phyloP scores from a whole-genome alignment of 192 early-diverging fungal genomes.

The Allomyces macrogynus region DNA sequence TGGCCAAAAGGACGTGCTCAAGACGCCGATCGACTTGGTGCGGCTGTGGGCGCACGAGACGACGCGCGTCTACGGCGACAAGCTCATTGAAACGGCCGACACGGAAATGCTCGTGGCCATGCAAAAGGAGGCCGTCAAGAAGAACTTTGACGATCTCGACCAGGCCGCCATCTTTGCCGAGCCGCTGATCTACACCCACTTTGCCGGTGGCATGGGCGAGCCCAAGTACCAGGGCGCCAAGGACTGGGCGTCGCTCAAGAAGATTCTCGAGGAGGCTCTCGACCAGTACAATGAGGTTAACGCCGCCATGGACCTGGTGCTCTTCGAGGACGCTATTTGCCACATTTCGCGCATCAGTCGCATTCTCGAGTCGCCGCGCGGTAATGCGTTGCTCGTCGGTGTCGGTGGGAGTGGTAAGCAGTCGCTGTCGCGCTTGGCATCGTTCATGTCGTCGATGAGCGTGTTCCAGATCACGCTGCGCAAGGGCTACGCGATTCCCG shows the following conservation, averaged over 20 bases:
- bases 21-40: conserved; percentile 58
- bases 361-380: conserved; percentile 91
- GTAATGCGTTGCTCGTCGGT: conserved; percentile 93
- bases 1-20: conserved; percentile 65
- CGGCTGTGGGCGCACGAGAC: conserved; percentile 97
- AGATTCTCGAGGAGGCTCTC: conserved; percentile 81
- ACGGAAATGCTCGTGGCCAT: conserved; percentile 31
- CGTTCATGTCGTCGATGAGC: conserved; percentile 95
- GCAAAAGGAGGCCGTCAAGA: conserved; percentile 82
- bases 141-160: conserved; percentile 59
- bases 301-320: conserved; percentile 81
- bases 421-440: conserved; percentile 89
- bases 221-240: conserved; percentile 82
- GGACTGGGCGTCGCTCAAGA: conserved; percentile 65
- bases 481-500: conserved; percentile 78
- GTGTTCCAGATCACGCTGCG: conserved; percentile 96
- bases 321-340: conserved; percentile 95
- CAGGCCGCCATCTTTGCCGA: conserved; percentile 74
- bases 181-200: conserved; percentile 59
- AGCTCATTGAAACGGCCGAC: conserved; percentile 31
- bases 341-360: conserved; percentile 95
- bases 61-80: conserved; percentile 92
- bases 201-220: conserved; percentile 94
- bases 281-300: conserved; percentile 99
- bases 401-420: conserved; percentile 96